phyloP scores from a whole-genome alignment of 106 monocot species.

The Amphibolis antarctica region DNA sequence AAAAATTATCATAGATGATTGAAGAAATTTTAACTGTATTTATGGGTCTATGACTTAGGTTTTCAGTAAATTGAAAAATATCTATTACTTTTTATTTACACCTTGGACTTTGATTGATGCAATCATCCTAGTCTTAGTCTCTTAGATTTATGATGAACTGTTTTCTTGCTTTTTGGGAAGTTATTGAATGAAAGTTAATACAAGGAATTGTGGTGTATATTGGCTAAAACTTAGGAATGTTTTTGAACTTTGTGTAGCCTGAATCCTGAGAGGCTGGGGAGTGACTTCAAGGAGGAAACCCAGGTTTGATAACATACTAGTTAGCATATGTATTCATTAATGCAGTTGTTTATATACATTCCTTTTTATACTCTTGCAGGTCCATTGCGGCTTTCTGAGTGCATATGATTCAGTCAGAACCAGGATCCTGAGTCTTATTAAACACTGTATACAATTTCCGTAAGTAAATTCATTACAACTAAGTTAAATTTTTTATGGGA shows the following conservation, averaged over 20 bases:
- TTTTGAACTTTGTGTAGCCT: conserved; percentile 53
- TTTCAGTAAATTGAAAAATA: no score
- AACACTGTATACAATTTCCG: conserved; percentile 42
- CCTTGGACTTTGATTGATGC: no score
- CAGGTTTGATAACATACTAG: conserved; percentile 31
- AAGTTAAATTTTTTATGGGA: neutral
- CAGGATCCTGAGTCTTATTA: conserved; percentile 61
- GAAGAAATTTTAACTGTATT: no score
- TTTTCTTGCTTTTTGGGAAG: neutral
- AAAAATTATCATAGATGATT: no score
- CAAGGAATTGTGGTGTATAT: neutral
- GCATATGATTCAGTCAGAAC: conserved; percentile 92
- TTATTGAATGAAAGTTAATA: neutral
- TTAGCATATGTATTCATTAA: neutral
- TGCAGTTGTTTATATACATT: neutral
- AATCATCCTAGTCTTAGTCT: no score
- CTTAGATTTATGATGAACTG: no score
- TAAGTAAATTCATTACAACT: conserved; percentile 23
- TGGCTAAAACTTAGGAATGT: neutral
- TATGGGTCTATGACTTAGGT: no score
- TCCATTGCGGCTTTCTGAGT: conserved; percentile 87
- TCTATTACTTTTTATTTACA: no score
- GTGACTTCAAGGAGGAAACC: conserved; percentile 78
- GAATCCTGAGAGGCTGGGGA: conserved; percentile 85
- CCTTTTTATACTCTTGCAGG: conserved; percentile 26